Conservation (phyloP, 1,284 basidiomycete genomes). For the Cutaneotrichosporon dermatis region DNA sequence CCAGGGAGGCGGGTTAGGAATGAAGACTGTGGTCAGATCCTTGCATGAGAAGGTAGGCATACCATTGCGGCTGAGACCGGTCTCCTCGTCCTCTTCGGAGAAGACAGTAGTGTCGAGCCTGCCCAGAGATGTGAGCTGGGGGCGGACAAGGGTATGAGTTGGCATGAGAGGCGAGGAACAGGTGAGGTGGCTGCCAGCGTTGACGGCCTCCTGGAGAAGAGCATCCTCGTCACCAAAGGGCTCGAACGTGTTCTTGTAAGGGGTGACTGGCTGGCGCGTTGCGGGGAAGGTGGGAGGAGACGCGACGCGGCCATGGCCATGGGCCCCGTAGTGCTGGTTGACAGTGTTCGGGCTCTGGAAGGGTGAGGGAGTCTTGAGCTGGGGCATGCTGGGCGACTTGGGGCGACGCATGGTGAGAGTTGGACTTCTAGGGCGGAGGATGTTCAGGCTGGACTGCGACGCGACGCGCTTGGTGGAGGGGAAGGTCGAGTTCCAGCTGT, state of each 20-base stretch:
- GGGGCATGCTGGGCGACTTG: conserved; percentile 21
- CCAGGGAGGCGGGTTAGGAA: conserved; percentile 20
- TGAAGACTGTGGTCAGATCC: conserved; percentile 25
- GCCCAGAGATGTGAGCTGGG: no score
- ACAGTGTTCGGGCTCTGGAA: conserved; percentile 1
- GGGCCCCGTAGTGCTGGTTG: background rate
- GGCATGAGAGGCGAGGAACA: no score
- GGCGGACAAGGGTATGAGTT: no score
- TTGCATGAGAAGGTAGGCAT: conserved; percentile 3
- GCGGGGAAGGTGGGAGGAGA: background rate
- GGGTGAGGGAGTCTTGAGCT: conserved; percentile 3
- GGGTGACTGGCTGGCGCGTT: background rate
- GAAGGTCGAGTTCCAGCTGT: conserved; percentile 11
- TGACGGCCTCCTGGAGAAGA: background rate
- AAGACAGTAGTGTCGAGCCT: background rate
- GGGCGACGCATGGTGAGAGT: conserved; percentile 3
- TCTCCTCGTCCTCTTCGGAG: conserved; percentile 1
- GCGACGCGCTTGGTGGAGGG: background rate
- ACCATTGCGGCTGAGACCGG: conserved; percentile 33
- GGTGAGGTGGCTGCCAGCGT: background rate
- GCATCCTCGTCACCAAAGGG: conserved; percentile 2
- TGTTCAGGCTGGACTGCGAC: background rate
- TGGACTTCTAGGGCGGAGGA: background rate
- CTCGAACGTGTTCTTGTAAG: background rate
- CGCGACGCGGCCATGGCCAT: background rate